A percentile compares a stretch with the other conserved stretches of the same genome.
These are phyloP conservation scores for Sophora flavescens DNA, from an alignment of 306 rosid genomes.

Conservation along the genomic window DNA sequence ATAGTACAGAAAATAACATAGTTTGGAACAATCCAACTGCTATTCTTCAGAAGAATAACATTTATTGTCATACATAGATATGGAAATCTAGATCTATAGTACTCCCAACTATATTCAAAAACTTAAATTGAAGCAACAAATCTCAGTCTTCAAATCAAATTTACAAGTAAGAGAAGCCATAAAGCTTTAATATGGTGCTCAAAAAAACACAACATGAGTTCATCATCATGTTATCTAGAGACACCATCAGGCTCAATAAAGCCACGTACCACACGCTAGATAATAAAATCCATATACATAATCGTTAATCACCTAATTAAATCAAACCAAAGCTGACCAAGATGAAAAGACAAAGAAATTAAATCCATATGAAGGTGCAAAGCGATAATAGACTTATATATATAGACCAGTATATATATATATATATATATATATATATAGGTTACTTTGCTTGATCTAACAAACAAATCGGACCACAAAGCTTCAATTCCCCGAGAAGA, in stretches of 20 bases:
- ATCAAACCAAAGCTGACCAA: conserved; percentile 34
- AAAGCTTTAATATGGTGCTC: conserved; percentile 12
- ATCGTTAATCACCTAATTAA: conserved; percentile 38
- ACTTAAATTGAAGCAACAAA: conserved; percentile 31
- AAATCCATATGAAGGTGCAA: conserved; percentile 24
- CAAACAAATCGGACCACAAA: conserved; percentile 76
- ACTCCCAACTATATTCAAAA: conserved; percentile 38
- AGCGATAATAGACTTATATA: neutral
- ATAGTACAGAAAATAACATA: conserved; percentile 41
- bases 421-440: too few species aligned
- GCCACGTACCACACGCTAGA: conserved; percentile 20
- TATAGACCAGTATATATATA: neutral
- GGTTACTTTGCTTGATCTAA: conserved; percentile 53
- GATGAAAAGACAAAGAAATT: neutral
- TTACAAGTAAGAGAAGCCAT: conserved; percentile 44
- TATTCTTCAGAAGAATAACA: conserved; percentile 44
- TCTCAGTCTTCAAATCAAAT: conserved; percentile 44
- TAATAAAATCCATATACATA: conserved; percentile 35
- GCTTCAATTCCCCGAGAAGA: conserved; percentile 90
- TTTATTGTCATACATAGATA: conserved; percentile 52
- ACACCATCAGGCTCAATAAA: conserved; percentile 12
- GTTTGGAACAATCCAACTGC: conserved; percentile 41
- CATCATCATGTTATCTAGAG: conserved; percentile 28
- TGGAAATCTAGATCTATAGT: conserved; percentile 58
- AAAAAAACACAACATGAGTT: neutral